Conservation (phyloP, 2,329 filamentous ascomycete species). For the Claviceps fusiformis region DNA sequence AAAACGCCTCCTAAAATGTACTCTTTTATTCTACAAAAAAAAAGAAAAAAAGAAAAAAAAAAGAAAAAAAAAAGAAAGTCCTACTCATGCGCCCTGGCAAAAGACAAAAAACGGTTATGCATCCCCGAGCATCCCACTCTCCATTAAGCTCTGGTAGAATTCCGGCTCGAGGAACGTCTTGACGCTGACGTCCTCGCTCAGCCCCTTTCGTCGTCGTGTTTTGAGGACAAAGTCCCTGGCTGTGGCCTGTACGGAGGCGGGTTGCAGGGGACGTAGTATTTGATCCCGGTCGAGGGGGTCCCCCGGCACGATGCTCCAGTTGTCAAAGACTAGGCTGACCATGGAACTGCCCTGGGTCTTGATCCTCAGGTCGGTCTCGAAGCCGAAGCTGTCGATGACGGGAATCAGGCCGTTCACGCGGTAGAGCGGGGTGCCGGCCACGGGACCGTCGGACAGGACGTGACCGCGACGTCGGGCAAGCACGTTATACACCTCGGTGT, state of each 20-base stretch:
- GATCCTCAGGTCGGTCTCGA: slow-evolving; percentile 93
- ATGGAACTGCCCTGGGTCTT: slow-evolving; percentile 89
- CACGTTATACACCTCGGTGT: slow-evolving; percentile 82
- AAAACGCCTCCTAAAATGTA: no score
- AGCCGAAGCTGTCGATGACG: slow-evolving; percentile 94
- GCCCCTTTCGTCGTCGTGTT: slow-evolving; percentile 80
- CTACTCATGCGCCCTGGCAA: neutral
- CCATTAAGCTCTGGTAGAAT: slow-evolving; percentile 74
- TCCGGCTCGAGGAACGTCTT: slow-evolving; percentile 95
- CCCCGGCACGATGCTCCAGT: slow-evolving; percentile 90
- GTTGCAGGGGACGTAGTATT: slow-evolving; percentile 70
- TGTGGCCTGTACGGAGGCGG: slow-evolving; percentile 75
- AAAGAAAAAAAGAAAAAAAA: no score
- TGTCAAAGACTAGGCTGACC: slow-evolving; percentile 84
- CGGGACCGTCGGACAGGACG: slow-evolving; percentile 84
- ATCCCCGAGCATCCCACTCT: slow-evolving; percentile 71
- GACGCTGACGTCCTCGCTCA: slow-evolving; percentile 90
- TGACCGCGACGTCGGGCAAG: slow-evolving; percentile 80
- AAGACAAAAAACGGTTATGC: slow-evolving; percentile 9
- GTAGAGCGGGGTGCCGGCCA: slow-evolving; percentile 89
- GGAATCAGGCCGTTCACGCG: slow-evolving; percentile 82
- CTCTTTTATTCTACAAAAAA: no score
- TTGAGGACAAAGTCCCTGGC: slow-evolving; percentile 95
- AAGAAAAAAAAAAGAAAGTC: neutral
- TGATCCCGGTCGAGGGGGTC: slow-evolving; percentile 86